Percentiles rank a stretch among this genome's conserved stretches.
phyloP scores from a whole-genome alignment of 257 asterid genomes.

The Thymus mandschuricus region DNA sequence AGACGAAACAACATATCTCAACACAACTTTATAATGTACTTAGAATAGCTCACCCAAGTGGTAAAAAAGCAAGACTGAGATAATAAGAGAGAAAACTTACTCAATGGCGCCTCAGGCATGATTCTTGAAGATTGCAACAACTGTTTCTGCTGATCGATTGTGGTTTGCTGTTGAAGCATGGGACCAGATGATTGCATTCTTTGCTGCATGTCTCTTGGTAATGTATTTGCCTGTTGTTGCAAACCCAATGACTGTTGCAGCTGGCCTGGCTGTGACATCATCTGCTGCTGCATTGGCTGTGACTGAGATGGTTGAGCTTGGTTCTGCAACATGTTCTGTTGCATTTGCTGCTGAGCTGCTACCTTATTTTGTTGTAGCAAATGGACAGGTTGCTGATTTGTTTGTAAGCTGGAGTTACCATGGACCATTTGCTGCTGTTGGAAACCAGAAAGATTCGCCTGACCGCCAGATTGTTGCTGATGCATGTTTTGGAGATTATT shows the following conservation, averaged over 20 bases:
- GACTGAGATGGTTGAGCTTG: slow-evolving; percentile 78
- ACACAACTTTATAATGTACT: slow-evolving; percentile 3
- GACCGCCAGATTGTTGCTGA: slow-evolving; percentile 75
- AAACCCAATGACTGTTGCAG: slow-evolving; percentile 75
- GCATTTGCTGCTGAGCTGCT: slow-evolving; percentile 80
- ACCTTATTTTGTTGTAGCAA: slow-evolving; percentile 77
- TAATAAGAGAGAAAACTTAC: slow-evolving; percentile 48
- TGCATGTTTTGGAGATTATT: slow-evolving; percentile 71
- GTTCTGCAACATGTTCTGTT: slow-evolving; percentile 66
- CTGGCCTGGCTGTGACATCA: slow-evolving; percentile 84
- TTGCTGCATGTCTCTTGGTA: slow-evolving; percentile 82
- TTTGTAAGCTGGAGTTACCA: slow-evolving; percentile 62
- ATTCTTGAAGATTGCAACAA: slow-evolving; percentile 73
- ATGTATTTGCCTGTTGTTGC: slow-evolving; percentile 70
- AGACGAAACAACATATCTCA: slow-evolving; percentile 8
- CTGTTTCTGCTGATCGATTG: slow-evolving; percentile 83
- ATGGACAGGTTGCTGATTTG: slow-evolving; percentile 72
- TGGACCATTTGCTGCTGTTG: slow-evolving; percentile 82
- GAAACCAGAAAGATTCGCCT: slow-evolving; percentile 69
- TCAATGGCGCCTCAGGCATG: slow-evolving; percentile 70
- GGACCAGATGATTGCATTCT: slow-evolving; percentile 77
- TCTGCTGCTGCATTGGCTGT: slow-evolving; percentile 78
- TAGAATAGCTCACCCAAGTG: not conserved
- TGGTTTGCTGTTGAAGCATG: slow-evolving; percentile 74
- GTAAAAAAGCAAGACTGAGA: slow-evolving; percentile 3